A percentile compares a stretch with the other conserved stretches of the same genome.
Conservation (phyloP, 139 green algal genomes). For the Picocystis salinarum region DNA sequence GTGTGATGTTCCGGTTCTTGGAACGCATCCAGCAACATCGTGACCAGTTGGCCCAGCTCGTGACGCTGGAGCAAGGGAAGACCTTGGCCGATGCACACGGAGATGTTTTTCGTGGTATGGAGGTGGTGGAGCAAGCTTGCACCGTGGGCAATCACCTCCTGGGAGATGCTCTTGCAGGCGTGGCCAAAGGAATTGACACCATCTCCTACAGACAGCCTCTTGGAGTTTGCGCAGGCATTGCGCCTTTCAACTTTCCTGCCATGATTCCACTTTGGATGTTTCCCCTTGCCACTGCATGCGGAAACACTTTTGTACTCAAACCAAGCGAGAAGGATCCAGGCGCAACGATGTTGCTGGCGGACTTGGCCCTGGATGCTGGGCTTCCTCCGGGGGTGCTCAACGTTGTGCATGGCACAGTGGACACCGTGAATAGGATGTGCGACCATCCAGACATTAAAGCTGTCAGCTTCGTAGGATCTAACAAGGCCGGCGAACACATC, state of each 20-base stretch:
- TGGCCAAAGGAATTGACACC: slow-evolving; percentile 81
- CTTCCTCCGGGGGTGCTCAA: slow-evolving; percentile 50
- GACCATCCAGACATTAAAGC: slow-evolving; percentile 82
- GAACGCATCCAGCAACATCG: slow-evolving; percentile 73
- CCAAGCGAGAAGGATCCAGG: slow-evolving; percentile 48
- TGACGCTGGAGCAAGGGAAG: slow-evolving; percentile 90
- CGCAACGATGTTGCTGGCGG: slow-evolving; percentile 44
- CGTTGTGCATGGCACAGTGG: slow-evolving; percentile 64
- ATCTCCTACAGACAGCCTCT: slow-evolving; percentile 76
- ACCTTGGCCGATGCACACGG: slow-evolving; percentile 75
- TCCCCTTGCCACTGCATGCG: slow-evolving; percentile 17
- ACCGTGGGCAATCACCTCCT: slow-evolving; percentile 45
- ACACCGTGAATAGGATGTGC: slow-evolving; percentile 70
- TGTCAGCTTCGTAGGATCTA: slow-evolving; percentile 82
- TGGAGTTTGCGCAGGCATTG: slow-evolving; percentile 78
- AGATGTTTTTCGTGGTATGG: slow-evolving; percentile 86
- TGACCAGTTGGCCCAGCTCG: slow-evolving; percentile 60
- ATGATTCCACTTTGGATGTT: slow-evolving; percentile 28
- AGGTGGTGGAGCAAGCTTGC: slow-evolving; percentile 85
- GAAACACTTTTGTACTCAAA: slow-evolving; percentile 30
- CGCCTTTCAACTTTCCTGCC: slow-evolving; percentile 95
- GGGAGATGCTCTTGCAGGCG: slow-evolving; percentile 72
- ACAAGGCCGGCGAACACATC: slow-evolving; percentile 61
- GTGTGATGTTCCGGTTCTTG: slow-evolving; percentile 82
- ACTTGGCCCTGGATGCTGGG: slow-evolving; percentile 57